A percentile compares a stretch with the other conserved stretches of the same genome.
phyloP scores from a whole-genome alignment of 2,329 filamentous ascomycete genomes.

The Neocatenulostroma microsporum region DNA sequence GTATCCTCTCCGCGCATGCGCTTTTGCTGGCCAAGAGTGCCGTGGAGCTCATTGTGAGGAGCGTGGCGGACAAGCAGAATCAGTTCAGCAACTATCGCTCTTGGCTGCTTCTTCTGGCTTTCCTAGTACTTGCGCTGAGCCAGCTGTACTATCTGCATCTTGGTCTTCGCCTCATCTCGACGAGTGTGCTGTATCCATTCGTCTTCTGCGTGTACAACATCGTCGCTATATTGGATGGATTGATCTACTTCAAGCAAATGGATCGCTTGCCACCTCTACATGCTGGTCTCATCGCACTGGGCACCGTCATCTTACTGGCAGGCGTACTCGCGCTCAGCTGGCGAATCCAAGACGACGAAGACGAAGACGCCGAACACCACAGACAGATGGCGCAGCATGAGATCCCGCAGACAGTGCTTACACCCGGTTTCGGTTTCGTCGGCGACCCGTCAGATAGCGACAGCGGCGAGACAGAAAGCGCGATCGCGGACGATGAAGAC shows the following conservation, averaged over 20 bases:
- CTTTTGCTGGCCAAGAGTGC: conserved; percentile 92
- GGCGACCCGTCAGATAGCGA: conserved; percentile 25
- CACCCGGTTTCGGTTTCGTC: conserved; percentile 65
- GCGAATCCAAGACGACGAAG: conserved; percentile 73
- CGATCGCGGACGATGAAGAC: conserved; percentile 10
- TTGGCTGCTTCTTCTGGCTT: conserved; percentile 78
- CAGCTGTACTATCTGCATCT: conserved; percentile 95
- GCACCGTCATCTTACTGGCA: conserved; percentile 74
- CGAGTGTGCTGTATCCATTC: conserved; percentile 89
- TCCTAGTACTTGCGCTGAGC: conserved; percentile 72
- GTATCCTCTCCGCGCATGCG: conserved; percentile 87
- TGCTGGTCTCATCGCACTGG: conserved; percentile 74
- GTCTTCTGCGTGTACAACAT: conserved; percentile 99
- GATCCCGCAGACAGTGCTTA: conserved; percentile 57
- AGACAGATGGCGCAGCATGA: conserved; percentile 25
- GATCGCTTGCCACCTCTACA: conserved; percentile 67
- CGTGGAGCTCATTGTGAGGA: conserved; percentile 85
- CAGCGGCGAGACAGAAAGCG: conserved; percentile 18
- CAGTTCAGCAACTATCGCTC: conserved; percentile 95
- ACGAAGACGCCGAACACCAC: conserved; percentile 49
- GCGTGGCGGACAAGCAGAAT: conserved; percentile 75
- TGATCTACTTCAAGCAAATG: conserved; percentile 93
- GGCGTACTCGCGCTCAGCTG: conserved; percentile 90
- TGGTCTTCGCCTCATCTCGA: conserved; percentile 88
- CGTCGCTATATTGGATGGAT: conserved; percentile 89